A percentile compares a stretch with the other conserved stretches of the same genome.
These are phyloP conservation scores for Bretziella fagacearum DNA, from an alignment of 2,329 filamentous ascomycete species.

Conservation along the genomic window DNA sequence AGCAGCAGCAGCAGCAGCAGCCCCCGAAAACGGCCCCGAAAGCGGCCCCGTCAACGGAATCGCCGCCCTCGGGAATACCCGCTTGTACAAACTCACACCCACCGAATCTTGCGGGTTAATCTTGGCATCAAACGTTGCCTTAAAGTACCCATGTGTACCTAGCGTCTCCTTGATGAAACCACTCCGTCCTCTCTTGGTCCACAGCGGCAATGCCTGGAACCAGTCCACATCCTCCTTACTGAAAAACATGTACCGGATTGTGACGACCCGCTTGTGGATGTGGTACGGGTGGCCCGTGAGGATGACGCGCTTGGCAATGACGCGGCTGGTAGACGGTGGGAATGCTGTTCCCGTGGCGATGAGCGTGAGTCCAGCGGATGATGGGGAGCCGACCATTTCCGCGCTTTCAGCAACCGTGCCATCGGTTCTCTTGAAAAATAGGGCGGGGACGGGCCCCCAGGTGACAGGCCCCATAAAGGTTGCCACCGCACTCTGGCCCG, in stretches of 20 bases:
- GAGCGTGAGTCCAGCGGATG: slow-evolving; percentile 44
- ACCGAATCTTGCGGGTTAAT: slow-evolving; percentile 94
- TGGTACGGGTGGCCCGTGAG: slow-evolving; percentile 95
- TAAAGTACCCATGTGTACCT: slow-evolving; percentile 98
- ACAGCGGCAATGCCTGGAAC: slow-evolving; percentile 93
- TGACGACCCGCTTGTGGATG: slow-evolving; percentile 96
- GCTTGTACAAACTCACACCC: slow-evolving; percentile 76
- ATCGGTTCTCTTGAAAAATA: slow-evolving; percentile 60
- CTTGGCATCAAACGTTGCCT: slow-evolving; percentile 89
- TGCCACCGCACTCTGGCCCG: slow-evolving; percentile 75
- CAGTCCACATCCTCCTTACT: slow-evolving; percentile 85
- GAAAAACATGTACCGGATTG: slow-evolving; percentile 99
- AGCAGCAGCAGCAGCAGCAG: slow-evolving; percentile 16
- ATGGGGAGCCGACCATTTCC: slow-evolving; percentile 18
- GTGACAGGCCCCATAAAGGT: slow-evolving; percentile 79
- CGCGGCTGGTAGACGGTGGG: slow-evolving; percentile 55
- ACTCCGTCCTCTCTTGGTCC: slow-evolving; percentile 75
- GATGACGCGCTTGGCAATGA: slow-evolving; percentile 86
- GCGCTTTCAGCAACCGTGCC: slow-evolving; percentile 28
- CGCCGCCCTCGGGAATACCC: slow-evolving; percentile 63
- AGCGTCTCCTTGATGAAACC: slow-evolving; percentile 89
- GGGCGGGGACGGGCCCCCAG: slow-evolving; percentile 78
- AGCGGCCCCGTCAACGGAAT: slow-evolving; percentile 28
- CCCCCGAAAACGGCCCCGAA: slow-evolving; percentile 28
- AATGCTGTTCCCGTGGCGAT: slow-evolving; percentile 78